These are phyloP conservation scores for Trichoderma cornu-damae DNA, from an alignment of 2,329 filamentous ascomycete genomes.

Conservation along the genomic window DNA sequence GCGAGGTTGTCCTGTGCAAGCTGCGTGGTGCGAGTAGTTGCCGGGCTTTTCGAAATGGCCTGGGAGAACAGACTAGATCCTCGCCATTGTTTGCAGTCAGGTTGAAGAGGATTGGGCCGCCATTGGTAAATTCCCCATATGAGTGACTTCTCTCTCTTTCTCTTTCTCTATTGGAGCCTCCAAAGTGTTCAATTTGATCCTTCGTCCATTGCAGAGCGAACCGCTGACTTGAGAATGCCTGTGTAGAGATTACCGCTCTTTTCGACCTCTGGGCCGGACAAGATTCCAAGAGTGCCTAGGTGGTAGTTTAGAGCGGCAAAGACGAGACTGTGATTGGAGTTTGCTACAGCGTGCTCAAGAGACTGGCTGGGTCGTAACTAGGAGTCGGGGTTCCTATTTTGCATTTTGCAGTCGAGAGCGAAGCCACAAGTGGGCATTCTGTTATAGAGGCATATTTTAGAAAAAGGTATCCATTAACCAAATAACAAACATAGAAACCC, in stretches of 20 bases:
- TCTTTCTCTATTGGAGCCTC: conserved; percentile 41
- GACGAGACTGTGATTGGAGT: neutral
- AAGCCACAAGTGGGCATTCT: neutral
- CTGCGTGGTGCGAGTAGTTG: neutral
- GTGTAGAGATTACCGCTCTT: conserved; percentile 38
- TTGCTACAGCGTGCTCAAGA: neutral
- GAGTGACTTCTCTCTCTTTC: conserved; percentile 38
- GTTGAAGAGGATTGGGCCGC: conserved; percentile 38
- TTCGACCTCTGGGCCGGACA: conserved; percentile 33
- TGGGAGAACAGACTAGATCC: neutral
- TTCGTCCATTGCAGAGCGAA: conserved; percentile 48
- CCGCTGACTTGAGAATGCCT: conserved; percentile 46
- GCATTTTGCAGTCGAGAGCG: neutral
- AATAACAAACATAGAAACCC: neutral
- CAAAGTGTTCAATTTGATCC: conserved; percentile 44
- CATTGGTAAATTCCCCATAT: conserved; percentile 48
- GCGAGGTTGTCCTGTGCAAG: neutral
- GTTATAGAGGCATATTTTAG: neutral
- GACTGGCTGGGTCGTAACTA: neutral
- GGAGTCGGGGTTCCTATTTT: neutral
- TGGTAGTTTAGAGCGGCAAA: neutral
- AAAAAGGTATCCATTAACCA: too few species aligned
- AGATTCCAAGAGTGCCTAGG: conserved; percentile 34
- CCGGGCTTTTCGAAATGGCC: neutral
- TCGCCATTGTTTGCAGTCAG: conserved; percentile 4